Conservation (phyloP, 2,329 filamentous ascomycete species). For the Fusarium sp. region DNA sequence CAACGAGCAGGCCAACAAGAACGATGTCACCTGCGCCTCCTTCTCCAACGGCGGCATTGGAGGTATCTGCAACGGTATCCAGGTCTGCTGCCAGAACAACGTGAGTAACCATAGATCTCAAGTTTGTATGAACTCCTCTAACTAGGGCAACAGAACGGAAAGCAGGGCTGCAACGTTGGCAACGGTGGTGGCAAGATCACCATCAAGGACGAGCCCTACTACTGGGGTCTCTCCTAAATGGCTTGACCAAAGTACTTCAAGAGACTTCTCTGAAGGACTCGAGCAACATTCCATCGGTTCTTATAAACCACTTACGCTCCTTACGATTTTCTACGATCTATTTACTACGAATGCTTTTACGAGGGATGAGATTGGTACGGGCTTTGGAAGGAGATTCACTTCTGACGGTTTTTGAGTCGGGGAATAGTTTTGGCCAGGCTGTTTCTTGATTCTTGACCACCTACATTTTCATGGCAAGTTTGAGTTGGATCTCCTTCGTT, state of each 20-base stretch:
- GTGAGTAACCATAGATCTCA: not conserved
- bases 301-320: not conserved
- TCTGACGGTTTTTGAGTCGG: not conserved
- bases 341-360: not conserved
- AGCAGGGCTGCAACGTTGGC: not conserved
- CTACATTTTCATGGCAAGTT: not conserved
- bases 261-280: not conserved
- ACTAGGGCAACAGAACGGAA: not conserved
- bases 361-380: not conserved
- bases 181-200: not conserved
- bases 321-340: not conserved
- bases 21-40: not conserved
- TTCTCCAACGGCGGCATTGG: not conserved
- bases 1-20: not conserved
- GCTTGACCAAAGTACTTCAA: not conserved
- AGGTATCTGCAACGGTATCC: not conserved
- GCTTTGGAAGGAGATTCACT: not conserved
- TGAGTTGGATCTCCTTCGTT: not conserved
- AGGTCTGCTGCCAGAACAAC: conserved; percentile 24
- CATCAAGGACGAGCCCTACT: not conserved
- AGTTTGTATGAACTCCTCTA: not conserved
- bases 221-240: not conserved
- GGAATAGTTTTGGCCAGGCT: conserved; percentile 1
- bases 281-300: not conserved
- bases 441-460: not conserved